These are phyloP conservation scores for Xylaria longipes DNA, from an alignment of 495 filamentous ascomycete species.

Conservation along the genomic window DNA sequence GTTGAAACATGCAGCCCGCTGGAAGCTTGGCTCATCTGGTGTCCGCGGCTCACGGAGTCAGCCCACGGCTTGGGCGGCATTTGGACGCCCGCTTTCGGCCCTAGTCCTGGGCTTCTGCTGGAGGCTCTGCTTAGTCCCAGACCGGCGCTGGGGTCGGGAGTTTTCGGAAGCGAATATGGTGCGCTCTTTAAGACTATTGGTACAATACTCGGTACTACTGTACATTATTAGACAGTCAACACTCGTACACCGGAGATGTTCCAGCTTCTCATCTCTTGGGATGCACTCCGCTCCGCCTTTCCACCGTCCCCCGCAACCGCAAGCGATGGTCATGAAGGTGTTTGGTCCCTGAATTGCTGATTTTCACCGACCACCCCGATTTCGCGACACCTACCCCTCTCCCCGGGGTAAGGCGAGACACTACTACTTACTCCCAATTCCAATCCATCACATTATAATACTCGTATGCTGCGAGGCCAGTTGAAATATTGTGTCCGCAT, in stretches of 20 bases:
- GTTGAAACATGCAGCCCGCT: conserved; percentile 18
- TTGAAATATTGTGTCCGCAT: neutral
- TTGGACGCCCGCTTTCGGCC: conserved; percentile 23
- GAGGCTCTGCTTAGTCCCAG: conserved; percentile 18
- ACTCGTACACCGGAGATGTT: neutral
- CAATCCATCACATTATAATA: neutral
- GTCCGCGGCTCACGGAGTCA: conserved; percentile 26
- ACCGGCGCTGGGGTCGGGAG: conserved; percentile 14
- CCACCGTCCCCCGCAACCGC: conserved; percentile 2
- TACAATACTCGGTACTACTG: neutral
- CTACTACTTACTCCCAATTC: neutral
- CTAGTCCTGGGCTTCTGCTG: neutral
- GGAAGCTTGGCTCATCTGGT: conserved; percentile 13
- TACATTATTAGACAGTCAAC: neutral
- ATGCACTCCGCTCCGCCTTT: conserved; percentile 10
- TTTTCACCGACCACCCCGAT: neutral
- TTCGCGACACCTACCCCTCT: neutral
- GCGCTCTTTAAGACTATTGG: conserved; percentile 20
- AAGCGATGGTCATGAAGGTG: conserved; percentile 1
- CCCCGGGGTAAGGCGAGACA: neutral
- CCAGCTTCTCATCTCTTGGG: neutral
- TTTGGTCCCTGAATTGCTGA: neutral
- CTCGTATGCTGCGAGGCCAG: neutral
- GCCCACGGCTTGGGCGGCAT: conserved; percentile 18
- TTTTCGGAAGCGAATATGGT: conserved; percentile 12